Percentiles rank a stretch among this genome's conserved stretches.
phyloP scores from a whole-genome alignment of 2,329 filamentous ascomycete genomes.

The Calonectria henricotiae region DNA sequence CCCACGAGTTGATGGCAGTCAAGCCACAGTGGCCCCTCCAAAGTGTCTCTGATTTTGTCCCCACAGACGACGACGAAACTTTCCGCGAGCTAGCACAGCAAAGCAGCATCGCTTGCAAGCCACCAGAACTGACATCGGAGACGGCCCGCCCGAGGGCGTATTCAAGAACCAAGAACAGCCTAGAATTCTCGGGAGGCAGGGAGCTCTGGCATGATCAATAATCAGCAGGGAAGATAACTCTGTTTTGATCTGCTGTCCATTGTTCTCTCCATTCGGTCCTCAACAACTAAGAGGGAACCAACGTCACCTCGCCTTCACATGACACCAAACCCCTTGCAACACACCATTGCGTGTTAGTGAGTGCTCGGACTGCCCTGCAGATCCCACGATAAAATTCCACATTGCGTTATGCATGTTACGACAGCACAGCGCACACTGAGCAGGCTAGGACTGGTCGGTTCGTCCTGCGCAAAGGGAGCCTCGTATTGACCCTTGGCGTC shows the following conservation, averaged over 20 bases:
- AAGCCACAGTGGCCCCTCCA: constrained; percentile 30
- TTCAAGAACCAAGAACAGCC: constrained; percentile 12
- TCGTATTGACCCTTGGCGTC: constrained; percentile 17
- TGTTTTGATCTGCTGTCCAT: neutral
- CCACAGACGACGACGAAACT: constrained; percentile 23
- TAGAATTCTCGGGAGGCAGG: neutral
- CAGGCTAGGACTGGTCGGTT: constrained; percentile 13
- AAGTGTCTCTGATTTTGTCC: constrained; percentile 8
- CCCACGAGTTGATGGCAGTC: neutral
- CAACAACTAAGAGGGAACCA: constrained; percentile 15
- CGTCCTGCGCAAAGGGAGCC: constrained; percentile 4
- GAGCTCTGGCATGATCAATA: constrained; percentile 7
- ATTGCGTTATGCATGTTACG: constrained; percentile 30
- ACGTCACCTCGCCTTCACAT: constrained; percentile 27
- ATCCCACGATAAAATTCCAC: constrained; percentile 21
- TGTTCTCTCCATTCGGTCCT: neutral
- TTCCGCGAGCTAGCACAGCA: constrained; percentile 21
- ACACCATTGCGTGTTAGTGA: constrained; percentile 29
- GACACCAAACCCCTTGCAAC: constrained; percentile 33
- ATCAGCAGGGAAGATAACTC: neutral
- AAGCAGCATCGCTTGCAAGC: constrained; percentile 7
- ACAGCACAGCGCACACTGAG: constrained; percentile 18
- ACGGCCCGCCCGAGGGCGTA: constrained; percentile 25
- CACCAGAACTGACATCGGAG: constrained; percentile 12
- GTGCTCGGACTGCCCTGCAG: constrained; percentile 26